Conservation (phyloP, 768 basidiomycete genomes). For the Lactarius pseudohatsudake region DNA sequence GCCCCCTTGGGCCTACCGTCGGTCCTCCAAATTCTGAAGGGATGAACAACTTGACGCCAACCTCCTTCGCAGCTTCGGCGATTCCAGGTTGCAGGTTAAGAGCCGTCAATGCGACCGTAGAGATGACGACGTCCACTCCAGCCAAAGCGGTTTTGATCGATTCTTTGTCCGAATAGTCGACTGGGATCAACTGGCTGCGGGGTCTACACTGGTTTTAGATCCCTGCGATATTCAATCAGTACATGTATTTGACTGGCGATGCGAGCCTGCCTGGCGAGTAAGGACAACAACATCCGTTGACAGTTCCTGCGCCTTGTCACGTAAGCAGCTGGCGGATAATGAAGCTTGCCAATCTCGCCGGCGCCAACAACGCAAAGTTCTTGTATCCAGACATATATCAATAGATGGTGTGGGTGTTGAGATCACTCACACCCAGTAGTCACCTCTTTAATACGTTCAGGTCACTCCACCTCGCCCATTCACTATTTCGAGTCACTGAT, state of each 20-base stretch:
- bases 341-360: slow-evolving; percentile 21
- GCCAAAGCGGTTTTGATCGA: slow-evolving; percentile 15
- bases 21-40: slow-evolving; percentile 35
- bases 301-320: slow-evolving; percentile 16
- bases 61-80: slow-evolving; percentile 29
- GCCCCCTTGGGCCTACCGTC: slow-evolving; percentile 20
- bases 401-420: not conserved
- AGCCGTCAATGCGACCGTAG: slow-evolving; percentile 8
- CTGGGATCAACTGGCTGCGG: slow-evolving; percentile 6
- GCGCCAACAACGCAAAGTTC: slow-evolving; percentile 26
- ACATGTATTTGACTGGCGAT: not conserved
- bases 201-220: not conserved
- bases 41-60: slow-evolving; percentile 35
- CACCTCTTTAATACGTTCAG: not conserved
- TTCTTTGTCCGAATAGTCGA: slow-evolving; percentile 17
- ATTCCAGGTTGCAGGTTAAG: slow-evolving; percentile 27
- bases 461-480: no score
- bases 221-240: not conserved
- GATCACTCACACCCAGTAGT: no score
- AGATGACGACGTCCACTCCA: slow-evolving; percentile 23
- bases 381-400: slow-evolving; percentile 22
- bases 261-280: slow-evolving; percentile 15
- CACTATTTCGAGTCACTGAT: no score
- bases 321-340: slow-evolving; percentile 25
- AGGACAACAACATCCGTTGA: slow-evolving; percentile 25